phyloP scores from a whole-genome alignment of 2,329 filamentous ascomycete species.

The Chaetothyriales sp. region DNA sequence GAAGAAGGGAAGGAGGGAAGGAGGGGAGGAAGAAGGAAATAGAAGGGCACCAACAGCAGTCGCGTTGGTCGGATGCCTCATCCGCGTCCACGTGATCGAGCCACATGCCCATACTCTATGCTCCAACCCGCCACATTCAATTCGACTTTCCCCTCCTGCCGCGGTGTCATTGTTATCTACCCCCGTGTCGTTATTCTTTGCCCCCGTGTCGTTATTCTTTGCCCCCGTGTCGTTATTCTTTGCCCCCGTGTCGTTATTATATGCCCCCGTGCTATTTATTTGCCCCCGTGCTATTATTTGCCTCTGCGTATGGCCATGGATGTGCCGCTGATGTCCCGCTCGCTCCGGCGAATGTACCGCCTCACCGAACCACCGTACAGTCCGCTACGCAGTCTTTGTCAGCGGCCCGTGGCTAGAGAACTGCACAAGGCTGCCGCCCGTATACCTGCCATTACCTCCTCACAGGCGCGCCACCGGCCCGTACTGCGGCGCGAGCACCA shows the following conservation, averaged over 20 bases:
- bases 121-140: no score
- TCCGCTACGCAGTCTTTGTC: not conserved
- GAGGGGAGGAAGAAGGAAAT: not conserved
- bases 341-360: not conserved
- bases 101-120: not conserved
- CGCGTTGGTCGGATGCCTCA: not conserved
- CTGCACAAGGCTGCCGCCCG: constrained; percentile 32
- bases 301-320: not conserved
- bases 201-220: no score
- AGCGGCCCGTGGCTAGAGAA: constrained; percentile 19
- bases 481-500: constrained; percentile 32
- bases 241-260: no score
- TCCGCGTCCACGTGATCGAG: not conserved
- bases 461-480: constrained; percentile 34
- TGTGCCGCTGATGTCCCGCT: not conserved
- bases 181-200: no score
- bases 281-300: no score
- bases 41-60: not conserved
- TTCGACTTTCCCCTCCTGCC: no score
- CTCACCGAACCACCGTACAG: not conserved
- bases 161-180: not conserved
- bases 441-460: constrained; percentile 35
- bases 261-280: no score
- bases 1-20: not conserved
- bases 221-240: no score